These are phyloP conservation scores for Candida nitratophila DNA, from an alignment of 805 yeast species.

Conservation along the genomic window DNA sequence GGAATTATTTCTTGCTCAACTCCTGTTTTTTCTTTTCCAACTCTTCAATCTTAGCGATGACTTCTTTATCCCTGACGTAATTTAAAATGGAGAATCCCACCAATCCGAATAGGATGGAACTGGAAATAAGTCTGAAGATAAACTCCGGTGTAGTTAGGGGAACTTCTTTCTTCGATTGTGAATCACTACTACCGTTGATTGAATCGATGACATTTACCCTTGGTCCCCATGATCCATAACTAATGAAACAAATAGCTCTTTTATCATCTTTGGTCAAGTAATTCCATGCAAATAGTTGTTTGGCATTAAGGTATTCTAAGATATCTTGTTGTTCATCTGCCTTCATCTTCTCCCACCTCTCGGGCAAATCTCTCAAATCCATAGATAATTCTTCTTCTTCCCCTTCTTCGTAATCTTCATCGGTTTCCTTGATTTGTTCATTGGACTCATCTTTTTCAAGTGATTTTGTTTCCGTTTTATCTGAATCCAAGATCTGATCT, in stretches of 20 bases:
- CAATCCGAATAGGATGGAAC: slow-evolving; percentile 25
- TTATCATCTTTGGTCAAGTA: slow-evolving; percentile 43
- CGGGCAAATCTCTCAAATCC: slow-evolving; percentile 23
- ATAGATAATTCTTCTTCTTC: slow-evolving; percentile 15
- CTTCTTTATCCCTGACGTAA: slow-evolving; percentile 23
- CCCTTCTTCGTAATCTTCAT: neutral
- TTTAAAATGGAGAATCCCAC: slow-evolving; percentile 26
- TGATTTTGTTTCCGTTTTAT: too few species aligned
- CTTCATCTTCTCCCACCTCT: slow-evolving; percentile 26
- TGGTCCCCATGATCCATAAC: slow-evolving; percentile 62
- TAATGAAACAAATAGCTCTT: slow-evolving; percentile 50
- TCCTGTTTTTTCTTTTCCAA: neutral
- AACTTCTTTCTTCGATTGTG: neutral
- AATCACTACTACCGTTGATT: neutral
- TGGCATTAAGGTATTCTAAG: slow-evolving; percentile 27
- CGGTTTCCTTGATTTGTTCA: neutral
- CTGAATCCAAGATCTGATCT: too few species aligned
- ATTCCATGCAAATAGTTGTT: slow-evolving; percentile 31
- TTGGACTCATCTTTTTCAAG: too few species aligned
- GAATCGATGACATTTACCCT: slow-evolving; percentile 25
- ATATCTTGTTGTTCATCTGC: slow-evolving; percentile 29
- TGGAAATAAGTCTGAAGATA: slow-evolving; percentile 25
- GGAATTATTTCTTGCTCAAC: neutral
- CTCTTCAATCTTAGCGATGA: slow-evolving; percentile 7
- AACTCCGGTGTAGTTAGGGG: slow-evolving; percentile 24